A percentile compares a stretch with the other conserved stretches of the same genome.
Evolutionary conservation across 345 rosid genomes (phyloP).

Genomic region (Chamaenerion angustifolium): DNA sequence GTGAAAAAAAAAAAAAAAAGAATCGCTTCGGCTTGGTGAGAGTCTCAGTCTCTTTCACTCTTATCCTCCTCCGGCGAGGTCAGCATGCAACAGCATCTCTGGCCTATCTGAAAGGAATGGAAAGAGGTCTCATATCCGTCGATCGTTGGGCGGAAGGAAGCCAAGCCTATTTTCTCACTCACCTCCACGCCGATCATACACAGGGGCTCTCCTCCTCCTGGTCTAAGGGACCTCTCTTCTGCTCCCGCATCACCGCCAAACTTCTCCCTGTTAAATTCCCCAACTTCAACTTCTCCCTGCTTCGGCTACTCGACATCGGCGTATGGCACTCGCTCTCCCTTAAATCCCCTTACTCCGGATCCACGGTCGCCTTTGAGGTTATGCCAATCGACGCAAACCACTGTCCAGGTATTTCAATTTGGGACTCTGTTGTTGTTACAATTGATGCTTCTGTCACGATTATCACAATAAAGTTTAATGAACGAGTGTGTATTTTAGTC

Average conservation of each 20-base stretch:
- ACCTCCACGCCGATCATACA: constrained; percentile 66
- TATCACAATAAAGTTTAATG: not conserved
- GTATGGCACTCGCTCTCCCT: constrained; percentile 45
- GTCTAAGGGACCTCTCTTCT: constrained; percentile 52
- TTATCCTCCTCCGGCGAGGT: too few species aligned
- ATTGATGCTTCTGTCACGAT: too few species aligned
- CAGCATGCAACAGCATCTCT: too few species aligned
- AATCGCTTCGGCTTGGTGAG: too few species aligned
- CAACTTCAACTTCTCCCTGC: constrained; percentile 43
- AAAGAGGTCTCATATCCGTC: constrained; percentile 57
- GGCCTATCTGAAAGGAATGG: constrained; percentile 26
- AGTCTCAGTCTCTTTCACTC: too few species aligned
- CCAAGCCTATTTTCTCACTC: constrained; percentile 65
- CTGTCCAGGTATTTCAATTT: constrained; percentile 38
- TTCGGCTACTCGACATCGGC: constrained; percentile 39
- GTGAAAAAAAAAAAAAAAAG: too few species aligned
- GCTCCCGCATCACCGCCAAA: constrained; percentile 61
- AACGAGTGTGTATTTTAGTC: not conserved
- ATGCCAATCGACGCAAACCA: constrained; percentile 62
- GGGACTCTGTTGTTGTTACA: too few species aligned
- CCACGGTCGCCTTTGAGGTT: constrained; percentile 23
- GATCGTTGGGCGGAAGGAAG: constrained; percentile 59
- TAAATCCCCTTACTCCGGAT: constrained; percentile 30
- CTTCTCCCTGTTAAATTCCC: constrained; percentile 63
- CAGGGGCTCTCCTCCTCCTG: constrained; percentile 47